These are phyloP conservation scores for Stachybotrys chlorohalonatus DNA, from an alignment of 2,329 filamentous ascomycete genomes.

Conservation along the genomic window DNA sequence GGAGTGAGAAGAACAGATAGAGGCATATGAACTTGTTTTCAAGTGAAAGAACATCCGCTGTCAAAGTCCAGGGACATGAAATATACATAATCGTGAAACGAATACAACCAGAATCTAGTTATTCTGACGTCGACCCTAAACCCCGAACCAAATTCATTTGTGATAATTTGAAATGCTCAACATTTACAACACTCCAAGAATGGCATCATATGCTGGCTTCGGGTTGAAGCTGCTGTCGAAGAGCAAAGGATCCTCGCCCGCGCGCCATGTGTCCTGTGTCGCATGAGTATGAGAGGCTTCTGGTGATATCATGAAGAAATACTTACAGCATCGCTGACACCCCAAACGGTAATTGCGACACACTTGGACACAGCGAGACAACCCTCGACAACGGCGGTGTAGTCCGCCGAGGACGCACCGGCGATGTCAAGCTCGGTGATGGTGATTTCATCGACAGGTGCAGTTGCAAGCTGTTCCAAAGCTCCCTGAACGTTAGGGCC, in stretches of 20 bases:
- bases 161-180: too few relatives aligned
- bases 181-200: neutral
- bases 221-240: slow-evolving; percentile 35
- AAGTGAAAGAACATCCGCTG: too few relatives aligned
- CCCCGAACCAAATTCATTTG: too few relatives aligned
- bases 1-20: too few relatives aligned
- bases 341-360: slow-evolving; percentile 56
- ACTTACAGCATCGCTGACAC: slow-evolving; percentile 29
- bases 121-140: too few relatives aligned
- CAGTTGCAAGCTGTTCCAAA: slow-evolving; percentile 38
- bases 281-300: slow-evolving; percentile 21
- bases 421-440: slow-evolving; percentile 61
- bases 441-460: slow-evolving; percentile 43
- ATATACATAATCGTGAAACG: too few relatives aligned
- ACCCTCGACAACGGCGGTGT: slow-evolving; percentile 46
- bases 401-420: slow-evolving; percentile 44
- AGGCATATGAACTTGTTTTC: too few relatives aligned
- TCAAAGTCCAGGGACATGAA: too few relatives aligned
- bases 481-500: slow-evolving; percentile 34
- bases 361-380: slow-evolving; percentile 49
- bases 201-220: neutral
- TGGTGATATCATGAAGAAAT: neutral
- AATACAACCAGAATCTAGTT: too few relatives aligned
- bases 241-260: slow-evolving; percentile 37
- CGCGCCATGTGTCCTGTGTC: slow-evolving; percentile 27